These are phyloP conservation scores for Phytophthora cryptogea DNA, from an alignment of 352 stramenopile genomes.

Conservation along the genomic window DNA sequence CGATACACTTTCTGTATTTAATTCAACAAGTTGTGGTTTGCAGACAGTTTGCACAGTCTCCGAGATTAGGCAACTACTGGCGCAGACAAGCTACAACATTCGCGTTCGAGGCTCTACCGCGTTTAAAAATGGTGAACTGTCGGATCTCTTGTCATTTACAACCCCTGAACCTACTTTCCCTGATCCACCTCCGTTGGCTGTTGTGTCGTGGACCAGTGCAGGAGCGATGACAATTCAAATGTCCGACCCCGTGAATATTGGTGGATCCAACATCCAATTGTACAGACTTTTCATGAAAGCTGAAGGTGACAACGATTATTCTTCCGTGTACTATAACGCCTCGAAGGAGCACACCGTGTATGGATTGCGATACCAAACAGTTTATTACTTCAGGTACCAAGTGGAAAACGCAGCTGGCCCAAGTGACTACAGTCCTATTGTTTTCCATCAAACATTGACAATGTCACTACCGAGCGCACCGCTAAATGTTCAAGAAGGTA, in stretches of 20 bases:
- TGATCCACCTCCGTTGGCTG: conserved; percentile 38
- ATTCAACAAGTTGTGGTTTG: neutral
- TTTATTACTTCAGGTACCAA: conserved; percentile 57
- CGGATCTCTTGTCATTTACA: conserved; percentile 17
- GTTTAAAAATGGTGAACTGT: conserved; percentile 39
- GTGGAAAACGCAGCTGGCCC: conserved; percentile 50
- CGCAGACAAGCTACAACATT: conserved; percentile 48
- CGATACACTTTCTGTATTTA: neutral
- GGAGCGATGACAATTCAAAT: conserved; percentile 60
- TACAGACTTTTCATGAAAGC: conserved; percentile 48
- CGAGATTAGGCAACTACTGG: conserved; percentile 39
- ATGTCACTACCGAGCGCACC: conserved; percentile 50
- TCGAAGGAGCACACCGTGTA: conserved; percentile 36
- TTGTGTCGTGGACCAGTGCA: conserved; percentile 42
- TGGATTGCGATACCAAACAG: conserved; percentile 32
- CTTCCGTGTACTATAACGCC: conserved; percentile 32
- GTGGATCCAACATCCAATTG: conserved; percentile 43
- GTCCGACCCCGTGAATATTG: conserved; percentile 52
- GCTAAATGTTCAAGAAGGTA: conserved; percentile 28
- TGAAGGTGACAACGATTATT: conserved; percentile 27
- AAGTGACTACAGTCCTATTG: conserved; percentile 37
- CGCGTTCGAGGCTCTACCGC: conserved; percentile 41
- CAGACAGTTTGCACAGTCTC: conserved; percentile 35
- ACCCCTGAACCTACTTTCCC: conserved; percentile 51
- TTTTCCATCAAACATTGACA: conserved; percentile 38